Conservation (phyloP, 2,329 filamentous ascomycete species). For the Ascochyta viciae-villosae region DNA sequence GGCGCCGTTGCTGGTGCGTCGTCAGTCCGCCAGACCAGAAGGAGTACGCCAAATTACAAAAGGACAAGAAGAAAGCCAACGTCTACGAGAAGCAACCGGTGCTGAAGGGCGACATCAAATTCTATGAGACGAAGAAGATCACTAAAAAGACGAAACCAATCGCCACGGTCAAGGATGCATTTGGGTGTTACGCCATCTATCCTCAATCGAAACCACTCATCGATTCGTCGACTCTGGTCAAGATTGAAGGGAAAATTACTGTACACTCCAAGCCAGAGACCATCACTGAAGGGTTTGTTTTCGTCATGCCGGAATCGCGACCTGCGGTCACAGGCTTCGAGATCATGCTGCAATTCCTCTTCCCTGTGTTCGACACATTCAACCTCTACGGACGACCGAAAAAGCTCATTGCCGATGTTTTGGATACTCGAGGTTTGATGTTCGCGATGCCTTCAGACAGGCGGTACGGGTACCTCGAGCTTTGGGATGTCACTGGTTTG, state of each 20-base stretch:
- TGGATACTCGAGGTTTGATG: conserved; percentile 91
- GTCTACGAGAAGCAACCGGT: conserved; percentile 79
- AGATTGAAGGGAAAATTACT: conserved; percentile 89
- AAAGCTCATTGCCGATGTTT: conserved; percentile 83
- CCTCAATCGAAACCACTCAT: conserved; percentile 93
- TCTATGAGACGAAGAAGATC: conserved; percentile 89
- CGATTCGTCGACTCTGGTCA: conserved; percentile 91
- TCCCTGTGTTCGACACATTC: conserved; percentile 94
- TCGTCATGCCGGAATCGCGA: conserved; percentile 94
- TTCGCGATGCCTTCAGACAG: conserved; percentile 94
- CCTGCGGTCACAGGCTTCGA: conserved; percentile 94
- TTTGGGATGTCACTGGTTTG: conserved; percentile 80
- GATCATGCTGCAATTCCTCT: conserved; percentile 90
- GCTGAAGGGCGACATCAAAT: conserved; percentile 89
- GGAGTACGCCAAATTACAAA: conserved; percentile 82
- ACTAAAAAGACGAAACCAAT: conserved; percentile 91
- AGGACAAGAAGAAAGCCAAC: conserved; percentile 80
- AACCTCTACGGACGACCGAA: conserved; percentile 88
- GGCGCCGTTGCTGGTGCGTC: conserved; percentile 97
- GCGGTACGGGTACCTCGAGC: conserved; percentile 89
- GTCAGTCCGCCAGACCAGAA: conserved; percentile 93
- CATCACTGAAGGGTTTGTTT: conserved; percentile 90
- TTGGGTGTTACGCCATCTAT: conserved; percentile 93
- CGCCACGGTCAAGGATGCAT: conserved; percentile 88
- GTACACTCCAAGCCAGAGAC: conserved; percentile 82